Evolutionary conservation across 2,329 filamentous ascomycete species (phyloP), one percentile per base, ranked within the genome.

Genomic region (Arthrobotrys entomopaga): DNA sequence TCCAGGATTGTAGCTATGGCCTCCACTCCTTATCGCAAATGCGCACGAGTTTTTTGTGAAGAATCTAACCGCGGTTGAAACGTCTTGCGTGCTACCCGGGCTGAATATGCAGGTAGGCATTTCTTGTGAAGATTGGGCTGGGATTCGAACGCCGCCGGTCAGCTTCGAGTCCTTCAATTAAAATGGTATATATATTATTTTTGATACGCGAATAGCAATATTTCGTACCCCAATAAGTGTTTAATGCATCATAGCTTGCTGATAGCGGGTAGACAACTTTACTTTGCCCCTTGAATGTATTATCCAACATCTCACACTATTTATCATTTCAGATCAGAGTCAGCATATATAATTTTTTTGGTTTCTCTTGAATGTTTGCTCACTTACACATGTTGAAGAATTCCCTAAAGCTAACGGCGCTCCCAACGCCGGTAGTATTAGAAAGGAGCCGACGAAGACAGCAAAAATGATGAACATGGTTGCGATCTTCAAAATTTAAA

Each of bases 1-100:
- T 16, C 84, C 82, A 77, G 87, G 87, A 34, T 70, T 70, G 10
- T 57, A 58, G 10, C 2, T 86, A 79, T 88, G 86, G 0, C 87
- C 87, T 26, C 86, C 87, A 6, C 84, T 85, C 76, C 86, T 85
- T 76, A 87, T 80, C 5, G 86, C 86, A 76, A 88, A 88, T 38
- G 24, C 34, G 53, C 67, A 72, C n/a, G 65, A 70, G n/a, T 52
- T 50, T 20, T 50, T 20, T 19, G 65, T 63, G 34, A 70, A 70
- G 10, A 70, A 29, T n/a, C 64, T 64, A 16, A 70, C 53, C 4
- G 65, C 65, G 38, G 40, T 40, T 3, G 65, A 56, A 29, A 70
- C 26, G 20, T 70, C 57, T 19, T 26, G 8, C 3, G 65, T 46
- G 6, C 40, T 26, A 10, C 13, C 13, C 6, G 58, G 65, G 20